Percentiles rank a stretch among this genome's conserved stretches.
These are phyloP conservation scores for Tolypocladium inflatum DNA, from an alignment of 2,329 filamentous ascomycete species.

Conservation along the genomic window DNA sequence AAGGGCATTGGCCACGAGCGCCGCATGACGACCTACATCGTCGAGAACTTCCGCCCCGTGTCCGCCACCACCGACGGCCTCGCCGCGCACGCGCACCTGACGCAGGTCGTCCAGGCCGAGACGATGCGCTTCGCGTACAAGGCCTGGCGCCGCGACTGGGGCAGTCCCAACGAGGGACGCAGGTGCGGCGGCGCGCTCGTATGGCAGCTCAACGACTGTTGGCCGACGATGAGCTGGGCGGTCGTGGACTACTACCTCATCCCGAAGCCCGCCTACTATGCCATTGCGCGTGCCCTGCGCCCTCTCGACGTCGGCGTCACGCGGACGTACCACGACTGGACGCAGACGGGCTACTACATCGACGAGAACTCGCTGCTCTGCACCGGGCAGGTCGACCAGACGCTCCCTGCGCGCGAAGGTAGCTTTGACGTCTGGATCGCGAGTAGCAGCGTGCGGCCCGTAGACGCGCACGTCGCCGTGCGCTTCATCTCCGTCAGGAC, in stretches of 20 bases:
- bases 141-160: constrained; percentile 54
- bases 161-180: constrained; percentile 28
- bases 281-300: constrained; percentile 47
- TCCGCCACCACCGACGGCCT: constrained; percentile 30
- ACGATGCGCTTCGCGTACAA: constrained; percentile 41
- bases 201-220: constrained; percentile 65
- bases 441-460: constrained; percentile 17
- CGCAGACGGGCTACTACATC: constrained; percentile 7
- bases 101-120: constrained; percentile 45
- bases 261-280: constrained; percentile 49
- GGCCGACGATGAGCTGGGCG: constrained; percentile 57
- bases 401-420: constrained; percentile 20
- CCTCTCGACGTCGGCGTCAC: constrained; percentile 50
- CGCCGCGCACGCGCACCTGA: constrained; percentile 68
- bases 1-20: constrained; percentile 72
- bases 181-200: constrained; percentile 57
- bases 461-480: constrained; percentile 18
- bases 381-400: constrained; percentile 22
- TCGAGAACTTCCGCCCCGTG: constrained; percentile 57
- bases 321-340: constrained; percentile 31
- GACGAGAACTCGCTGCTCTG: background rate
- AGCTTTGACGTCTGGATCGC: constrained; percentile 34
- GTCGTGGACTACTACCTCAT: constrained; percentile 54
- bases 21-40: constrained; percentile 63
- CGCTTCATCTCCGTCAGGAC: constrained; percentile 31